phyloP scores from a whole-genome alignment of 345 rosid genomes.

The Moricandia moricandioides region DNA sequence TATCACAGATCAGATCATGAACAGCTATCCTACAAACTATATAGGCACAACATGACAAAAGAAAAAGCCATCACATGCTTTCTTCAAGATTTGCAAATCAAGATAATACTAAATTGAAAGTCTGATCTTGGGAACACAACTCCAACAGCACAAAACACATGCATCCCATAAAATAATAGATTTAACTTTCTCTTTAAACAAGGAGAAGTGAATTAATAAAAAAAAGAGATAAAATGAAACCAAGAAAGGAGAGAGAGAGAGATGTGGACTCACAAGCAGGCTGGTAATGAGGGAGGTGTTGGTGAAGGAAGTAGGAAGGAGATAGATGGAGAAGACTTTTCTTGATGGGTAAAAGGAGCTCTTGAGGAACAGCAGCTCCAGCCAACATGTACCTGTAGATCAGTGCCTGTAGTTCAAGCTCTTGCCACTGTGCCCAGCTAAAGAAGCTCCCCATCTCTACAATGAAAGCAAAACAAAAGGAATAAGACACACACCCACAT shows the following conservation, averaged over 20 bases:
- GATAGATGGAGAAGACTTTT: constrained; percentile 66
- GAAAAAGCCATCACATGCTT: constrained; percentile 17
- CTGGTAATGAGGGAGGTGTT: constrained; percentile 51
- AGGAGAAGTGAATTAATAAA: background rate
- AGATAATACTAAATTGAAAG: background rate
- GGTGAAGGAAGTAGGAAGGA: constrained; percentile 61
- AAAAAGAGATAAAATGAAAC: background rate
- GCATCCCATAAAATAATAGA: background rate
- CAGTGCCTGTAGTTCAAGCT: constrained; percentile 91
- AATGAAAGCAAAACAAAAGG: no score
- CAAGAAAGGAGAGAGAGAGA: constrained; percentile 12
- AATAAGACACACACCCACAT: background rate
- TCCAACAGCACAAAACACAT: constrained; percentile 26
- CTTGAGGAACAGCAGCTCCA: constrained; percentile 79
- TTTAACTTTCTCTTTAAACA: background rate
- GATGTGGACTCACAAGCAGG: constrained; percentile 62
- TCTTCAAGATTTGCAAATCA: background rate
- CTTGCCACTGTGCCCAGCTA: constrained; percentile 88
- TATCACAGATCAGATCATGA: constrained; percentile 38
- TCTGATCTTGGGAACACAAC: constrained; percentile 33
- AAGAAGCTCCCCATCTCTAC: constrained; percentile 76
- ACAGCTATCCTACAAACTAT: background rate
- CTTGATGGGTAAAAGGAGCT: constrained; percentile 85
- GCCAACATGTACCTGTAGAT: constrained; percentile 90
- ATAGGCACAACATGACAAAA: background rate